Evolutionary conservation across 371 early-diverging fungal species (phyloP).

Genomic region (Circinella umbellata): DNA sequence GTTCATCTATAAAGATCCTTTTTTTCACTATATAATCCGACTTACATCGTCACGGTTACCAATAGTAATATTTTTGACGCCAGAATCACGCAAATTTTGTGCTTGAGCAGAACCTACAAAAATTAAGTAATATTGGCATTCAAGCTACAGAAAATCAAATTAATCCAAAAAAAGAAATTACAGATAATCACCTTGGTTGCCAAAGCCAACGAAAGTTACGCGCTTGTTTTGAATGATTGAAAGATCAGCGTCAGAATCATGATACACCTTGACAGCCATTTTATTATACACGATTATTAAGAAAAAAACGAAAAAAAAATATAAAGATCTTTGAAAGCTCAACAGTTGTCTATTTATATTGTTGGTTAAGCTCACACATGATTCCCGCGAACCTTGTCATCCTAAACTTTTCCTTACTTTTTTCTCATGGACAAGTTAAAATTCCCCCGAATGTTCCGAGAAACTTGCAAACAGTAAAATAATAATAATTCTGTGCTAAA

Average conservation of each 20-base stretch:
- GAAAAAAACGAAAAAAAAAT: neutral
- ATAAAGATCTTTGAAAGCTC: neutral
- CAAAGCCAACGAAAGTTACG: conserved; percentile 32
- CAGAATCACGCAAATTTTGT: conserved; percentile 31
- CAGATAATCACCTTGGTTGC: conserved; percentile 29
- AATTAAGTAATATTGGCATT: too few relatives aligned
- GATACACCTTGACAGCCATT: conserved; percentile 28
- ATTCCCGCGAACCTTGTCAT: conserved; percentile 4
- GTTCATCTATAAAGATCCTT: neutral
- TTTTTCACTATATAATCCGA: neutral
- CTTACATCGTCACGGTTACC: conserved; percentile 33
- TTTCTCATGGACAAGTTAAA: conserved; percentile 3
- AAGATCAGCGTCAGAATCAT: conserved; percentile 31
- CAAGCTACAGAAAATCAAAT: neutral
- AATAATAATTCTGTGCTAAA: neutral
- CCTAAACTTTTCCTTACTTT: neutral
- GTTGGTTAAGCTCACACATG: neutral
- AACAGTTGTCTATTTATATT: neutral
- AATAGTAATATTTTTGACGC: conserved; percentile 30
- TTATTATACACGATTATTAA: neutral
- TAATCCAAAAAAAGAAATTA: neutral
- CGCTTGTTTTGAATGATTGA: conserved; percentile 35
- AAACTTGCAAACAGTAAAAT: neutral
- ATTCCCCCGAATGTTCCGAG: conserved; percentile 14
- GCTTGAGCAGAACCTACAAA: conserved; percentile 28